Percentiles rank a stretch among this genome's conserved stretches.
phyloP scores from a whole-genome alignment of 1,284 basidiomycete species.

The Ustilago xerochloae region DNA sequence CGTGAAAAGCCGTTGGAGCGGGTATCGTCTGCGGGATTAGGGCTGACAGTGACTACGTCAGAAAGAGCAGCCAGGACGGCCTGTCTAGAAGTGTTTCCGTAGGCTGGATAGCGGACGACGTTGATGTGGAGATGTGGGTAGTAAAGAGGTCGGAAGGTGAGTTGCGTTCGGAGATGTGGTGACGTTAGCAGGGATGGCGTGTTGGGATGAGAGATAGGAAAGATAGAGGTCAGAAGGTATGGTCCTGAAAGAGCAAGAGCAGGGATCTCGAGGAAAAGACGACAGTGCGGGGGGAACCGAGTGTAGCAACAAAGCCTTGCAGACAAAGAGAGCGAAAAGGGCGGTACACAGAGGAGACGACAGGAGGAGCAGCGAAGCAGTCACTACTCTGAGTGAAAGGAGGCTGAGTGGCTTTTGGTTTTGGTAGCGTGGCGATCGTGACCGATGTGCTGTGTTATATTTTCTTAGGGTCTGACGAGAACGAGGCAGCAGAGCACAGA shows the following conservation, averaged over 20 bases:
- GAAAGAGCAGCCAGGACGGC: conserved; percentile 58
- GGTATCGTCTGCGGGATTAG: conserved; percentile 13
- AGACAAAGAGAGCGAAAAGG: neutral
- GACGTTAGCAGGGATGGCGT: neutral
- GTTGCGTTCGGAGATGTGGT: neutral
- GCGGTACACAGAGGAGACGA: neutral
- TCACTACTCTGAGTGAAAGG: neutral
- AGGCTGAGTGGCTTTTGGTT: conserved; percentile 1
- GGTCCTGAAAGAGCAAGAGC: neutral
- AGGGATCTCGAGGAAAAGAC: neutral
- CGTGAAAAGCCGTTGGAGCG: conserved; percentile 13
- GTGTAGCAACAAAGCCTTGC: neutral
- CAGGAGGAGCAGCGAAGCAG: neutral
- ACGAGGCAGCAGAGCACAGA: neutral
- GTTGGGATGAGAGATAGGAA: neutral
- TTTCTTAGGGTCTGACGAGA: neutral
- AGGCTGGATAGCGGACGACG: too few relatives aligned
- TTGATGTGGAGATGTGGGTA: too few relatives aligned
- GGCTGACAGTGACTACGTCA: conserved; percentile 56
- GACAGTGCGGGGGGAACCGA: neutral
- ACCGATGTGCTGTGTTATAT: conserved; percentile 8
- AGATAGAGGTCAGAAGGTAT: neutral
- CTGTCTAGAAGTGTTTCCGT: conserved; percentile 21
- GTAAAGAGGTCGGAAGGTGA: neutral
- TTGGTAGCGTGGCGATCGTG: conserved; percentile 28